Base-by-base conservation (phyloP, 2,329 filamentous ascomycete species). In the Penicillium expansum region DNA sequence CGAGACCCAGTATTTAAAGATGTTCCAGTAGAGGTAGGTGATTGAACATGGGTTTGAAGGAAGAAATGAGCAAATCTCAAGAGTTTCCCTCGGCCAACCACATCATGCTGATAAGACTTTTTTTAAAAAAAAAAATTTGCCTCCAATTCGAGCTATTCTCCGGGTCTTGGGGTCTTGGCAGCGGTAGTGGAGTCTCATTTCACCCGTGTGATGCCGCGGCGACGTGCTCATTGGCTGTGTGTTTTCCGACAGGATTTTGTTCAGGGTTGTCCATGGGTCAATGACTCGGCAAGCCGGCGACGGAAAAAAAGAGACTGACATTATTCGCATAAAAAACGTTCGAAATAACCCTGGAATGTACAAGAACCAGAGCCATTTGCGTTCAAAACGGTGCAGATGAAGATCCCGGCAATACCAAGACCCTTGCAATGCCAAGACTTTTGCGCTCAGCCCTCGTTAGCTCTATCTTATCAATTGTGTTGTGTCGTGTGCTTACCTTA, bases 51-150 rank as follows among this genome's bases (percentile, higher is more conserved):
- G 13, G 27, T 37, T 39, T 44, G n/a, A 54, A 55, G 51, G 11
- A 48, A 62, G 53, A 63, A 22, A 30, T 42, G 24, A 39, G 22
- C 29, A 30, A 37, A 43, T 30, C 22, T 48, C 53, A 43, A 47
- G 11, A 3, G 7, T 16, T 1, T 30, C 27, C 9, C 32, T 33
- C 54, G 53, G 49, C 62, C 62, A 63, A 60, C 56, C 57, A 63
- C 18, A 48, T 11, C 14, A 14, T 22, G 29, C 52, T 56, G 62
- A 65, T 65, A 65, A 63, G 62, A 63, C 56, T 50, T 44, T 50
- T 44, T 22, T 30, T 6, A 20, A 54, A 54, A 42, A 43, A 42
- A 39, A 50, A 59, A 62, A 49, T 51, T 58, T 39, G 45, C 48
- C 56, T 37, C 35, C 29, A 39, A 33, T 49, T 48, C 14, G 37